Conservation (phyloP, 768 basidiomycete species). For the Gymnopilus dilepis region DNA sequence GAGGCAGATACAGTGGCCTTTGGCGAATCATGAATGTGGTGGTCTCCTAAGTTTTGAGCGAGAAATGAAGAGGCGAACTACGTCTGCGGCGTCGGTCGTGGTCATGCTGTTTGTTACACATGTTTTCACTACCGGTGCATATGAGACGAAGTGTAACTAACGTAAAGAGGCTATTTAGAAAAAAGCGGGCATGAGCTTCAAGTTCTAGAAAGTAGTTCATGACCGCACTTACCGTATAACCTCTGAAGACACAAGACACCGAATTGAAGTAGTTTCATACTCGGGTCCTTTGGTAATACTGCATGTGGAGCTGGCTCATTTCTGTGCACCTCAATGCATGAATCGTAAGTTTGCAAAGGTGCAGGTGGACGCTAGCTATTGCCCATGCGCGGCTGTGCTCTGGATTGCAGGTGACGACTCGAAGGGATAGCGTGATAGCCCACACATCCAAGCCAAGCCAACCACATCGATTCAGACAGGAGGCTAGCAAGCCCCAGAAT, state of each 20-base stretch:
- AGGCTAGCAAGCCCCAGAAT: not conserved
- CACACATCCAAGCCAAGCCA: not conserved
- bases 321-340: not conserved
- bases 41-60: not conserved
- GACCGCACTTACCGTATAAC: not conserved
- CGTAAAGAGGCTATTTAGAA: not conserved
- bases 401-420: not conserved
- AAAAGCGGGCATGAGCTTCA: not conserved
- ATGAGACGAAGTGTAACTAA: not conserved
- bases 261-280: not conserved
- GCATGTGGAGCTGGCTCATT: not conserved
- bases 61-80: not conserved
- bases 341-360: not conserved
- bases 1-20: not conserved
- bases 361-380: not conserved
- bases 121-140: not conserved
- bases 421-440: not conserved
- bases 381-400: not conserved
- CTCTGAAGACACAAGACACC: not conserved
- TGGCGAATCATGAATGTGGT: no score
- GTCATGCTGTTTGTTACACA: not conserved
- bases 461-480: not conserved
- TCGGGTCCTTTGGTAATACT: slow-evolving; percentile 1
- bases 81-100: not conserved
- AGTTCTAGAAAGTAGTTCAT: not conserved